Conservation (phyloP, 192 early-diverging fungal species). For the Physocladia obscura region DNA sequence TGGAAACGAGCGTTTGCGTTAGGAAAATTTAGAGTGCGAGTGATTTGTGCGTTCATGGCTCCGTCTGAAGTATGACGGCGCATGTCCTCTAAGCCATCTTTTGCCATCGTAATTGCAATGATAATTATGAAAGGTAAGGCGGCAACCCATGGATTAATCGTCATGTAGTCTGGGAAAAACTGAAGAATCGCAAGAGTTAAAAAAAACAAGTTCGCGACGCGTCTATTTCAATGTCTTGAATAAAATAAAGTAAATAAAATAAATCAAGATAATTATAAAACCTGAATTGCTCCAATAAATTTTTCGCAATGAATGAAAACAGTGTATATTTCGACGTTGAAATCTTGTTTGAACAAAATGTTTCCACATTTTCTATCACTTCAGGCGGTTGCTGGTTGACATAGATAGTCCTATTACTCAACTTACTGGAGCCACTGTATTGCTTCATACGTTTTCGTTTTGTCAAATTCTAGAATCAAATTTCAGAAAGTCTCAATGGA, state of each 20-base stretch:
- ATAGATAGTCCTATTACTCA: not conserved
- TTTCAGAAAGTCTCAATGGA: no score
- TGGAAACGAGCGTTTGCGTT: conserved; percentile 1
- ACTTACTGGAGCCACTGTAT: no score
- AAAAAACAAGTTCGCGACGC: conserved; percentile 76
- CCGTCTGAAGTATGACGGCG: conserved; percentile 82
- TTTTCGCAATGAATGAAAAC: conserved; percentile 83
- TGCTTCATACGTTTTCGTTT: no score
- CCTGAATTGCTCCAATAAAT: conserved; percentile 89
- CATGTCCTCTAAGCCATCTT: conserved; percentile 92
- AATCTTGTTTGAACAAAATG: conserved; percentile 76
- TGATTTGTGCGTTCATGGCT: conserved; percentile 62
- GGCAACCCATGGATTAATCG: conserved; percentile 76
- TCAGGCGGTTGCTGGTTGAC: conserved; percentile 12
- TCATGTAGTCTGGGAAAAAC: conserved; percentile 76
- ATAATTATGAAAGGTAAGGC: conserved; percentile 82
- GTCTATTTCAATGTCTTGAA: conserved; percentile 24
- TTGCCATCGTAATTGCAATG: conserved; percentile 73
- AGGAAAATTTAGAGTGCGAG: not conserved
- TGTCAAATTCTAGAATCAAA: no score
- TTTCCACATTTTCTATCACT: conserved; percentile 6
- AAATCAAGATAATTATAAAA: conserved; percentile 41
- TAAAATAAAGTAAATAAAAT: not conserved
- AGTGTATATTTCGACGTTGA: conserved; percentile 91
- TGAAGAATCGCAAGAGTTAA: conserved; percentile 79